Evolutionary conservation across 352 stramenopile species (phyloP).

Genomic region (Phytophthora hybrid): DNA sequence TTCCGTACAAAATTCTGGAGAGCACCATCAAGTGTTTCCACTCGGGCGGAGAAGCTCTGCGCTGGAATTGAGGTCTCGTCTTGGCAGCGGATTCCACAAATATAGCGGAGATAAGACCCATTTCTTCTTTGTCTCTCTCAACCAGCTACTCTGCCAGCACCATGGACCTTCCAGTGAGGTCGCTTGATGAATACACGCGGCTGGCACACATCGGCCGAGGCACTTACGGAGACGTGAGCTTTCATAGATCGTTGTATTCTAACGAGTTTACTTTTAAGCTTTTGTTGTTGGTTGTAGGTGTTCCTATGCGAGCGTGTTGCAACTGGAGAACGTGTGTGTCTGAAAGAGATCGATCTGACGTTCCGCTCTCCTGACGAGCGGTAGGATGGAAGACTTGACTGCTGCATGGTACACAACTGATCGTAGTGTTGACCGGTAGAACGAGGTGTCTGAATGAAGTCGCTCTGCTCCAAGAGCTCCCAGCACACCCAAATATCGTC

Average conservation of each 20-base stretch:
- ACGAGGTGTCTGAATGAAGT: constrained; percentile 58
- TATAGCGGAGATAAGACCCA: constrained; percentile 21
- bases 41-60: constrained; percentile 34
- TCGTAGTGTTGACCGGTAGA: constrained; percentile 21
- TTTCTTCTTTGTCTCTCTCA: too few relatives aligned
- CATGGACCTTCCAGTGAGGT: constrained; percentile 31
- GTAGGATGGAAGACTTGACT: constrained; percentile 21
- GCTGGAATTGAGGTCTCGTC: constrained; percentile 24
- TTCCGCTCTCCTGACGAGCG: constrained; percentile 52
- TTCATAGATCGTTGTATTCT: background rate
- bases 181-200: constrained; percentile 36
- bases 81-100: constrained; percentile 4
- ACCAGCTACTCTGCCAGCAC: background rate
- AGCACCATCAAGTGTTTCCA: constrained; percentile 74
- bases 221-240: constrained; percentile 61
- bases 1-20: constrained; percentile 79
- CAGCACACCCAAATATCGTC: constrained; percentile 67
- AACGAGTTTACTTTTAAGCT: background rate
- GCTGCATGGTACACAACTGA: background rate
- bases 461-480: constrained; percentile 49
- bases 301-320: constrained; percentile 49
- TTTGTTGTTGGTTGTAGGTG: constrained; percentile 36
- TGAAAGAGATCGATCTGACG: constrained; percentile 69
- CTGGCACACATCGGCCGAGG: constrained; percentile 58
- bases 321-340: constrained; percentile 44